Evolutionary conservation across 129 eudicot genomes (phyloP).

Genomic region (Arctium lappa): DNA sequence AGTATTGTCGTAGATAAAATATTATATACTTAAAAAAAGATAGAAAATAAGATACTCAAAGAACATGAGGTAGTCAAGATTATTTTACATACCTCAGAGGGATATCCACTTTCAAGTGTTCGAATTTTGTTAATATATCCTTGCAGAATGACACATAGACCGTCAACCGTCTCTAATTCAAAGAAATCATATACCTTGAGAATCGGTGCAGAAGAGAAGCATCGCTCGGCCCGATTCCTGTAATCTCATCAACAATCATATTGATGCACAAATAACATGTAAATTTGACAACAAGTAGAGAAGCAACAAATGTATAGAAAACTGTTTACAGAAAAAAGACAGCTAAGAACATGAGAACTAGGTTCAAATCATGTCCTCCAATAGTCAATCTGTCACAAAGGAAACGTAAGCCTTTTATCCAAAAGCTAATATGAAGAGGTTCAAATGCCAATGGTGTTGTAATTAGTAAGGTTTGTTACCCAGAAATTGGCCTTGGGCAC

Average conservation of each 20-base stretch:
- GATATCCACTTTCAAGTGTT: conserved; percentile 57
- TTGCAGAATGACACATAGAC: conserved; percentile 38
- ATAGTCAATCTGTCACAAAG: neutral
- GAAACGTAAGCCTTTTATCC: neutral
- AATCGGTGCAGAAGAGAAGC: conserved; percentile 64
- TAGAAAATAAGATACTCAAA: neutral
- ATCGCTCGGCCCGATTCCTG: conserved; percentile 40
- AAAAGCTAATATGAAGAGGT: neutral
- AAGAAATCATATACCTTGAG: conserved; percentile 37
- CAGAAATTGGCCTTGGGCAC: neutral
- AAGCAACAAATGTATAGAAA: neutral
- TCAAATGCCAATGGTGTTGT: neutral
- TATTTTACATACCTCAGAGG: conserved; percentile 45
- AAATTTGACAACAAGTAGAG: neutral
- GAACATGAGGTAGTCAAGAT: neutral
- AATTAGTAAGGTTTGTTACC: neutral
- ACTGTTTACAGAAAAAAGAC: neutral
- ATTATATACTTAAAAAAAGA: neutral
- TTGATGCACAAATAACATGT: neutral
- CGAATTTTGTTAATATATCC: conserved; percentile 54
- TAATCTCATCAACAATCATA: conserved; percentile 1
- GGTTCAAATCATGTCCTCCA: neutral
- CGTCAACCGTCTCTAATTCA: conserved; percentile 67
- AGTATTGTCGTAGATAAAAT: neutral
- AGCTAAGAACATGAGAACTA: neutral